A percentile compares a stretch with the other conserved stretches of the same genome.
Evolutionary conservation across 1,284 basidiomycete genomes (phyloP).

Genomic region (Moniliella sp.): DNA sequence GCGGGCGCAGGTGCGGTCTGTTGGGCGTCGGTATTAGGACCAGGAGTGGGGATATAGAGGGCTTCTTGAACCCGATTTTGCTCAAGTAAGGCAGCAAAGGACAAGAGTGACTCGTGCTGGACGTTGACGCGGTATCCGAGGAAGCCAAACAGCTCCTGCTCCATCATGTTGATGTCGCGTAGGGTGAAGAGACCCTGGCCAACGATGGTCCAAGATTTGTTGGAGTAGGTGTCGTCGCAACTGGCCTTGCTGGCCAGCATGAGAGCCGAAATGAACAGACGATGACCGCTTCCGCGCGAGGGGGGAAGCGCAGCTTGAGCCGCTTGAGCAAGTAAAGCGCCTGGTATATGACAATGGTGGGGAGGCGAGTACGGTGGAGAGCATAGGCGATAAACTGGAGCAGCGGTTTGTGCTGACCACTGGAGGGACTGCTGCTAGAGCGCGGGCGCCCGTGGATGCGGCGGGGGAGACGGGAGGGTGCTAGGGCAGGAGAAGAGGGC

Average conservation of each 20-base stretch:
- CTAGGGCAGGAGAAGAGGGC: conserved; percentile 20
- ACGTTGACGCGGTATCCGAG: conserved; percentile 28
- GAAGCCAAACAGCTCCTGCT: conserved; percentile 31
- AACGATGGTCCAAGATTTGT: conserved; percentile 34
- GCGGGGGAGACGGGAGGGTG: conserved; percentile 26
- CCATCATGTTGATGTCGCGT: conserved; percentile 33
- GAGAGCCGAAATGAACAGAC: conserved; percentile 32
- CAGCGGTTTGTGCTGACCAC: conserved; percentile 11
- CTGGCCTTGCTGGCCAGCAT: conserved; percentile 33
- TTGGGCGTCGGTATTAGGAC: no score
- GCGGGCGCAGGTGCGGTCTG: no score
- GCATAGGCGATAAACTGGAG: conserved; percentile 33
- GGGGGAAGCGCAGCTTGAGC: conserved; percentile 30
- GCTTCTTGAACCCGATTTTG: conserved; percentile 5
- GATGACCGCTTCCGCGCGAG: conserved; percentile 30
- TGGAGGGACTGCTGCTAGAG: conserved; percentile 2
- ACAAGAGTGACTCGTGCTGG: conserved; percentile 14
- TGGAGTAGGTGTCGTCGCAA: conserved; percentile 33
- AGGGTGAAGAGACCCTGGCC: conserved; percentile 30
- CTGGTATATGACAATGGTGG: conserved; percentile 23
- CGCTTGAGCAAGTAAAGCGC: conserved; percentile 26
- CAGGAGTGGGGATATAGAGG: no score
- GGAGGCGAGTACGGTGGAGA: conserved; percentile 29
- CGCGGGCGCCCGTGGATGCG: conserved; percentile 5
- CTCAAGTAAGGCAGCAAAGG: conserved; percentile 19